Conservation (phyloP, 352 stramenopile species). For the Globisporangium spinosum region DNA sequence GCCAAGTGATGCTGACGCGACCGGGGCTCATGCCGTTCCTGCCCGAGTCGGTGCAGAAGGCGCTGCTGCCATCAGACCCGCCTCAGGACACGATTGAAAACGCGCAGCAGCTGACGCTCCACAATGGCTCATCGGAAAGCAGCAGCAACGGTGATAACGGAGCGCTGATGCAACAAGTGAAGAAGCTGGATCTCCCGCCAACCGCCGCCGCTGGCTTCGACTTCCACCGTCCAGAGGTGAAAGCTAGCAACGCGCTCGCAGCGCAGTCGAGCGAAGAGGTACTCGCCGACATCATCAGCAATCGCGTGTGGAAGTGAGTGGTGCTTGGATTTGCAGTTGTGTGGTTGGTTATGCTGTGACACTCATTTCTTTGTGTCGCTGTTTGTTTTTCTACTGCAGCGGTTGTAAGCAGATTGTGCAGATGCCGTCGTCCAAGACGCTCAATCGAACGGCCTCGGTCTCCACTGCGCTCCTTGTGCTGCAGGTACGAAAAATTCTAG, state of each 20-base stretch:
- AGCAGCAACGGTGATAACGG: background rate
- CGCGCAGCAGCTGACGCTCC: slow-evolving; percentile 8
- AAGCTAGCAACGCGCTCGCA: slow-evolving; percentile 22
- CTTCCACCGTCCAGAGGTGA: slow-evolving; percentile 46
- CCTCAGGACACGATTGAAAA: background rate
- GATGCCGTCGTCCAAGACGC: slow-evolving; percentile 45
- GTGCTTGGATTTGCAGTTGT: background rate
- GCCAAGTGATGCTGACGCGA: slow-evolving; percentile 67
- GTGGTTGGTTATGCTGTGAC: background rate
- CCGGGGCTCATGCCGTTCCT: slow-evolving; percentile 64
- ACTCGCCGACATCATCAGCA: slow-evolving; percentile 62
- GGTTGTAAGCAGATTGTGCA: slow-evolving; percentile 58
- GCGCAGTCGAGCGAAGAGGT: slow-evolving; percentile 39
- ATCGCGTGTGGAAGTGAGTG: slow-evolving; percentile 47
- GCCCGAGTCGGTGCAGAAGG: slow-evolving; percentile 51
- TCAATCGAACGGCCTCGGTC: slow-evolving; percentile 66
- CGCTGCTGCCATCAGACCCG: slow-evolving; percentile 36
- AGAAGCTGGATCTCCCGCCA: slow-evolving; percentile 21
- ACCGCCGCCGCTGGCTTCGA: slow-evolving; percentile 57
- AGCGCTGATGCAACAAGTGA: slow-evolving; percentile 9
- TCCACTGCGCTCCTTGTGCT: slow-evolving; percentile 70
- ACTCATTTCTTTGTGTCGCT: background rate
- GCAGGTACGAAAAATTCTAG: slow-evolving; percentile 27
- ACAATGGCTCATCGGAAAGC: slow-evolving; percentile 5
- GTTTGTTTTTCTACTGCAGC: slow-evolving; percentile 15